These are phyloP conservation scores for Dictyostelium intermedium DNA, from an alignment of 78 protist species.

Conservation along the genomic window DNA sequence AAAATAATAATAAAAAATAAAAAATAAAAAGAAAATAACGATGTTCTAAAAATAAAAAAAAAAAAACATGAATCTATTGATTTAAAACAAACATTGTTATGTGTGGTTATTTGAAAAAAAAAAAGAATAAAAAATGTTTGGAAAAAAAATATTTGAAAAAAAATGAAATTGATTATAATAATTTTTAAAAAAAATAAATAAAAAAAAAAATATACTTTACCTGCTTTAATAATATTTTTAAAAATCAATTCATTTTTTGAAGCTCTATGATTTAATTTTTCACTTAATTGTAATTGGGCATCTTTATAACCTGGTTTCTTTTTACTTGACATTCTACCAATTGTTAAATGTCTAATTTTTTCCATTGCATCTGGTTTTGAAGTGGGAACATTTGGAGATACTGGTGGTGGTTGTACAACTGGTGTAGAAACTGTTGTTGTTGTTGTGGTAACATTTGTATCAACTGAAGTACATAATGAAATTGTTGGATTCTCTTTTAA, in stretches of 20 bases:
- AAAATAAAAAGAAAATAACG: not conserved
- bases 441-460: not conserved
- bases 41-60: too few species aligned
- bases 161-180: not conserved
- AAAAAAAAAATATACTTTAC: not conserved
- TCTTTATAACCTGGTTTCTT: slow-evolving; percentile 1
- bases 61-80: too few species aligned
- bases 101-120: not conserved
- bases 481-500: not conserved
- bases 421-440: not conserved
- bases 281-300: slow-evolving; percentile 8
- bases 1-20: not conserved
- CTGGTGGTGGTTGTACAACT: not conserved
- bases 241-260: slow-evolving; percentile 54
- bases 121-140: not conserved
- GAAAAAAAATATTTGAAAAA: not conserved
- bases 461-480: slow-evolving; percentile 8
- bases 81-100: not conserved
- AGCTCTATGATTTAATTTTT: slow-evolving; percentile 40
- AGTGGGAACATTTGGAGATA: not conserved
- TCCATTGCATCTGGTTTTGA: slow-evolving; percentile 25
- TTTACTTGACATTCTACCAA: slow-evolving; percentile 65
- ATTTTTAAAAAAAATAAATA: not conserved
- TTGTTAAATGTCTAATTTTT: slow-evolving; percentile 24
- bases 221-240: slow-evolving; percentile 42